These are phyloP conservation scores for Paspalum notatum DNA, from an alignment of 176 grass and related monocot genomes.

Conservation along the genomic window DNA sequence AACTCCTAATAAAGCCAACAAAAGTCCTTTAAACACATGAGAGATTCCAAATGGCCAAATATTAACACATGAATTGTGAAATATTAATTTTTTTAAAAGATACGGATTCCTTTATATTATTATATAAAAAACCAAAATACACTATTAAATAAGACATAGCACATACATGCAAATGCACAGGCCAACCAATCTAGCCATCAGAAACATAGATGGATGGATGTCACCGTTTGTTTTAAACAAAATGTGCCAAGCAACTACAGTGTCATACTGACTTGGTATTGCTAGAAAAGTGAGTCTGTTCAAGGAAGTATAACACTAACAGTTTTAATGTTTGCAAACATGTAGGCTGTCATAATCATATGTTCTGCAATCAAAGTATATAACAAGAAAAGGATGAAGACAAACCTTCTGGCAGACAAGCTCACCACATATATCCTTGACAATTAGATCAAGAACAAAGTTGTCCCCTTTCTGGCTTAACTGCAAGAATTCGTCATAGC, in stretches of 20 bases:
- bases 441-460: constrained; percentile 94
- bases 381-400: constrained; percentile 32
- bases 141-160: not conserved
- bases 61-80: not conserved
- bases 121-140: not conserved
- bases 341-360: not conserved
- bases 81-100: not conserved
- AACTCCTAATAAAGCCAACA: not conserved
- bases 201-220: not conserved
- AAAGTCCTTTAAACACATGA: not conserved
- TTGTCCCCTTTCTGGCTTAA: constrained; percentile 98
- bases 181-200: not conserved
- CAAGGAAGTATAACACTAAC: not conserved
- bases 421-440: constrained; percentile 98
- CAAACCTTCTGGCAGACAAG: constrained; percentile 89
- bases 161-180: constrained; percentile 25
- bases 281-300: not conserved
- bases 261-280: not conserved
- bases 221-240: constrained; percentile 19
- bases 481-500: constrained; percentile 98
- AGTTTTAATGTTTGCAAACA: not conserved
- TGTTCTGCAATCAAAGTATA: constrained; percentile 4
- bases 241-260: not conserved
- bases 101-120: not conserved
- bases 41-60: not conserved